phyloP scores from a whole-genome alignment of 257 asterid species.

The Salvia hispanica region DNA sequence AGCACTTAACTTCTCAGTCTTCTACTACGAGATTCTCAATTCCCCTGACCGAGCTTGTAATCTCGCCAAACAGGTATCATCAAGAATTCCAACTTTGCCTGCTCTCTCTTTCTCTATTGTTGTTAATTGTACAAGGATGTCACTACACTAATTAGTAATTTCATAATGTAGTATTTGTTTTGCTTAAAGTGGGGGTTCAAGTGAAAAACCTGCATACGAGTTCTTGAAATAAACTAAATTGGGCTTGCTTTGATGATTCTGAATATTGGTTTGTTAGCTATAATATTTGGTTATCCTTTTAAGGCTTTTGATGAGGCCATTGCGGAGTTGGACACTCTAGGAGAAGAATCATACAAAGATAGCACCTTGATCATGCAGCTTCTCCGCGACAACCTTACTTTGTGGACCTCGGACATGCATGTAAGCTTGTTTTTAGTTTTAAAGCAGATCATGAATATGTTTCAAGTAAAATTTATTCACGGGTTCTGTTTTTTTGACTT shows the following conservation, averaged over 20 bases:
- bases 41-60: conserved; percentile 59
- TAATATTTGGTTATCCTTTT: conserved; percentile 15
- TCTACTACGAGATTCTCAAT: conserved; percentile 58
- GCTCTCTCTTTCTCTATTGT: background rate
- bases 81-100: background rate
- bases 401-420: conserved; percentile 69
- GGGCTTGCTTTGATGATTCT: background rate
- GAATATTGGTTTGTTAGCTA: background rate
- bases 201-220: background rate
- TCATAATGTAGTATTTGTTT: no score
- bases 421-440: conserved; percentile 18
- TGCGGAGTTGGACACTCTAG: conserved; percentile 61
- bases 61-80: conserved; percentile 56
- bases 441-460: background rate
- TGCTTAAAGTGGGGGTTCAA: no score
- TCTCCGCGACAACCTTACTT: conserved; percentile 62
- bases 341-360: conserved; percentile 66
- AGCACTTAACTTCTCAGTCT: conserved; percentile 61
- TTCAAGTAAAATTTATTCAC: background rate
- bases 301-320: conserved; percentile 66
- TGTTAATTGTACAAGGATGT: background rate
- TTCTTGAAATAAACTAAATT: background rate
- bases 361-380: conserved; percentile 65
- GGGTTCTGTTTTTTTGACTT: background rate
- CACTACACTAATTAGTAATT: background rate